phyloP scores from a whole-genome alignment of 116 monocot genomes.

The Dioscorea cayenensis region DNA sequence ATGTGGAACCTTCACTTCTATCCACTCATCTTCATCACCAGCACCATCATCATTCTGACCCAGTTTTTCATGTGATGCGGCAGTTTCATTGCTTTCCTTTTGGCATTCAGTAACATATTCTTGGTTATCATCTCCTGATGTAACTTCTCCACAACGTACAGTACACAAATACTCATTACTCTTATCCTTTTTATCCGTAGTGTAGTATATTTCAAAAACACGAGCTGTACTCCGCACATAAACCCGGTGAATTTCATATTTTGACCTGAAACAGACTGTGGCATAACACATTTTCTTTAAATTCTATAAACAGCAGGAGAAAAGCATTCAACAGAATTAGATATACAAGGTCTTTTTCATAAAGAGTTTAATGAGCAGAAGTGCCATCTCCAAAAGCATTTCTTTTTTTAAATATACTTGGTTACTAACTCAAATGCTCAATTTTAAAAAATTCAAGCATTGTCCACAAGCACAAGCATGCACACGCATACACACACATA shows the following conservation, averaged over 20 bases:
- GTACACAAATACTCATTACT: constrained; percentile 79
- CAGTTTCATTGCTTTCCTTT: constrained; percentile 8
- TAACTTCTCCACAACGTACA: constrained; percentile 55
- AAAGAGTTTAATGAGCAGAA: too few species aligned
- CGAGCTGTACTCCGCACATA: constrained; percentile 74
- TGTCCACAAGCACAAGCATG: too few species aligned
- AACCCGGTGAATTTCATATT: constrained; percentile 60
- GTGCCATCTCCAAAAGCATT: too few species aligned
- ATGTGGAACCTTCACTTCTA: constrained; percentile 57
- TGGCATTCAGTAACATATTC: constrained; percentile 6
- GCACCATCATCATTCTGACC: constrained; percentile 19
- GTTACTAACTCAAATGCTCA: too few species aligned
- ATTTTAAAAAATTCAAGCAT: too few species aligned
- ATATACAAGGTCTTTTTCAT: too few species aligned
- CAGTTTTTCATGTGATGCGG: constrained; percentile 11
- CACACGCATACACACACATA: too few species aligned
- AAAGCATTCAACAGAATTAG: neutral
- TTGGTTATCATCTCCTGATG: constrained; percentile 7
- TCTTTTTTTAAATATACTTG: too few species aligned
- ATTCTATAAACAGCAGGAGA: neutral
- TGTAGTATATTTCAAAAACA: constrained; percentile 77
- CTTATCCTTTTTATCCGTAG: constrained; percentile 20
- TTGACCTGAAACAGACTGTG: constrained; percentile 72
- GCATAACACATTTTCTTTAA: constrained; percentile 7
- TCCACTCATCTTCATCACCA: constrained; percentile 79